phyloP scores from a whole-genome alignment of 352 stramenopile species.

The Phytophthora sansomeana region DNA sequence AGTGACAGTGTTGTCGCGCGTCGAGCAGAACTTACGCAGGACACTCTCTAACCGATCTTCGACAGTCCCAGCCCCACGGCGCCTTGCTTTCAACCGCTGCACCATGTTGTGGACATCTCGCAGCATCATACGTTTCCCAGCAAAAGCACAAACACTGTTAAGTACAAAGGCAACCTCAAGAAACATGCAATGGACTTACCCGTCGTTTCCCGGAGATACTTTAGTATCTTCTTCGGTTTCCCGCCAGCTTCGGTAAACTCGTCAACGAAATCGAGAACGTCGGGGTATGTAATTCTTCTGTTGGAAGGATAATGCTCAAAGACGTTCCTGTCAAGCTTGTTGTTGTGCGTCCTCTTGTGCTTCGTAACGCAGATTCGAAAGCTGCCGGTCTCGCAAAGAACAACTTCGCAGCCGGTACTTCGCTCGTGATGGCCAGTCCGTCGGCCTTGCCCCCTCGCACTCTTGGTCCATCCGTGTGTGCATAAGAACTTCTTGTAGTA shows the following conservation, averaged over 20 bases:
- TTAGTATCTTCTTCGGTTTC: neutral
- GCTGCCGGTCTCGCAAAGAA: neutral
- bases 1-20: neutral
- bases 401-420: neutral
- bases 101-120: neutral
- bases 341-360: constrained; percentile 11
- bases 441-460: no score
- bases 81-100: no score
- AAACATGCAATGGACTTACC: no score
- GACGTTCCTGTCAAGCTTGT: neutral
- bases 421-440: no score
- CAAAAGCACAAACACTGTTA: neutral
- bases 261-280: constrained; percentile 6
- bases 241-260: neutral
- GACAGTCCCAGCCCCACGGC: no score
- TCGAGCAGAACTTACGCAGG: neutral
- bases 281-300: neutral
- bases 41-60: neutral
- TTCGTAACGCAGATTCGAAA: constrained; percentile 2
- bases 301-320: constrained; percentile 11
- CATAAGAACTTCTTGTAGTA: no score
- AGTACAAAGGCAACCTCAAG: neutral
- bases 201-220: neutral
- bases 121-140: neutral
- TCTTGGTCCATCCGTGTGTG: no score